These are phyloP conservation scores for Botrytis fabae DNA, from an alignment of 2,329 filamentous ascomycete genomes.

Conservation along the genomic window DNA sequence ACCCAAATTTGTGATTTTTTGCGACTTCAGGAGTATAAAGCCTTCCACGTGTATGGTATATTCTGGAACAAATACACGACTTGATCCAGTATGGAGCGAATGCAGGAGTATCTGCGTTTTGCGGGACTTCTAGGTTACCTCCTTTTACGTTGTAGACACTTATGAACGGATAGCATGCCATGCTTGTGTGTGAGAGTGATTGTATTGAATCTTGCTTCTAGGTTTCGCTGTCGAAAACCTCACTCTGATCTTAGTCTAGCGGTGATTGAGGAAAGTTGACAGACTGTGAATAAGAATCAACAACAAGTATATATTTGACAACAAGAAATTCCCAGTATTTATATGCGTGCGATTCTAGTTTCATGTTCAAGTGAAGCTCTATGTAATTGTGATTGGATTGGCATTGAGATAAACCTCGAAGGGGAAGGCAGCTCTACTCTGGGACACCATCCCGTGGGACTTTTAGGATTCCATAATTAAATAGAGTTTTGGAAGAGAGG, in stretches of 20 bases:
- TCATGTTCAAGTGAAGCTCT: not conserved
- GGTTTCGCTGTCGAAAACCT: not conserved
- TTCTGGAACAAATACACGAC: not conserved
- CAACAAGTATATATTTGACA: not conserved
- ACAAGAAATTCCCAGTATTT: not conserved
- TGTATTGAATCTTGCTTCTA: not conserved
- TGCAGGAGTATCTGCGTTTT: not conserved
- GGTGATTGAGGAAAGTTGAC: not conserved
- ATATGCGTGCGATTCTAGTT: not conserved
- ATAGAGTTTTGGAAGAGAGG: not conserved
- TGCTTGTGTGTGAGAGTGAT: not conserved
- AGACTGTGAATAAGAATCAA: not conserved
- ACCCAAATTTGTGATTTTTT: accelerated
- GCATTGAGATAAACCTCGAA: not conserved
- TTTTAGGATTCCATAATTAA: not conserved
- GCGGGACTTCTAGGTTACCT: not conserved
- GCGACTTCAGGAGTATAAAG: not conserved
- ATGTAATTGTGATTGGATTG: not conserved
- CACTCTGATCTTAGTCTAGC: not conserved
- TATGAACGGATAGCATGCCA: not conserved
- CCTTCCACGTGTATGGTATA: not conserved
- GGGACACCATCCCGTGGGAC: too few relatives aligned
- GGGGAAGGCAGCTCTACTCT: not conserved
- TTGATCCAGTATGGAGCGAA: not conserved
- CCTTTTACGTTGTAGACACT: not conserved